A percentile compares a stretch with the other conserved stretches of the same genome.
These are phyloP conservation scores for Colletotrichum abscissum DNA, from an alignment of 2,329 filamentous ascomycete genomes.

Conservation along the genomic window DNA sequence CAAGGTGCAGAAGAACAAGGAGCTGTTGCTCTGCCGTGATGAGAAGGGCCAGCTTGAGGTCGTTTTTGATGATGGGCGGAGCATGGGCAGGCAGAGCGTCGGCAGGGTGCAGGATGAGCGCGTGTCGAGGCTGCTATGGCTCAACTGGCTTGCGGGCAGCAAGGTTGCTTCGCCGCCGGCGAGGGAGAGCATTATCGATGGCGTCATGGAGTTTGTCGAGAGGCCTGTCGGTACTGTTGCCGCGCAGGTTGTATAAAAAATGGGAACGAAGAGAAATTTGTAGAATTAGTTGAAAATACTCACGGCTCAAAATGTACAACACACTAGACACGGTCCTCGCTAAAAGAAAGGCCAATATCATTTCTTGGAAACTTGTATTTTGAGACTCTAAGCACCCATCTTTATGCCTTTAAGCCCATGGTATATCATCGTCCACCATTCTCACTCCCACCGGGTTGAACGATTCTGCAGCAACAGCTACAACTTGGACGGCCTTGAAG, in stretches of 20 bases:
- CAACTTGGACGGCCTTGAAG: slow-evolving; percentile 17
- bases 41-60: slow-evolving; percentile 73
- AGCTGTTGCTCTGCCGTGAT: slow-evolving; percentile 79
- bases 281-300: slow-evolving; percentile 33
- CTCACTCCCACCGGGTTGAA: not conserved
- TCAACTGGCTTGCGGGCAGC: slow-evolving; percentile 88
- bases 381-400: not conserved
- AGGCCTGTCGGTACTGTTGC: slow-evolving; percentile 89
- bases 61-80: slow-evolving; percentile 69
- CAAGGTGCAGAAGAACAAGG: slow-evolving; percentile 82
- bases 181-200: slow-evolving; percentile 84
- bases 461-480: not conserved
- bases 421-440: slow-evolving; percentile 18
- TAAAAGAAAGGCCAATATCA: no score
- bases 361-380: not conserved
- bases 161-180: slow-evolving; percentile 88
- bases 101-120: slow-evolving; percentile 83
- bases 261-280: slow-evolving; percentile 21
- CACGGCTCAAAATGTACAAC: slow-evolving; percentile 37
- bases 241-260: slow-evolving; percentile 71
- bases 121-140: slow-evolving; percentile 84
- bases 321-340: not conserved
- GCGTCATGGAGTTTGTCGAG: slow-evolving; percentile 88
- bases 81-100: slow-evolving; percentile 63
- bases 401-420: not conserved